Percentiles rank a stretch among this genome's conserved stretches.
Conservation (phyloP, 345 rosid genomes). For the Corchorus olitorius region DNA sequence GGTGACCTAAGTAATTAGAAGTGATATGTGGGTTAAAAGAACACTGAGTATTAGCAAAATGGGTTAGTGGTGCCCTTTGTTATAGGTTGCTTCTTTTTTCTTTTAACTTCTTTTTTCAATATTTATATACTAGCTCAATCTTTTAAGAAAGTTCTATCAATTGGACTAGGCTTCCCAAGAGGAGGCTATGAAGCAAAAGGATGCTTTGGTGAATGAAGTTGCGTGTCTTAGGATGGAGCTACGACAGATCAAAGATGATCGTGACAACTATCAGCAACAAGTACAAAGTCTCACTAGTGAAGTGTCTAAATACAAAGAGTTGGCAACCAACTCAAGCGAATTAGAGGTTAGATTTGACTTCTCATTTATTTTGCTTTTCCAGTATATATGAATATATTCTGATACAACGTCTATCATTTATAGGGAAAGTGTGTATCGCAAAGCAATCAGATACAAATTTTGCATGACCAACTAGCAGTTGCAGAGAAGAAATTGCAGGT, state of each 20-base stretch:
- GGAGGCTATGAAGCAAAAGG: conserved; percentile 71
- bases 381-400: background rate
- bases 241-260: conserved; percentile 68
- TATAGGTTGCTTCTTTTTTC: background rate
- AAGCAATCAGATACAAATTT: conserved; percentile 55
- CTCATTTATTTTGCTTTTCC: conserved; percentile 1
- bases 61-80: background rate
- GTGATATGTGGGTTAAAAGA: background rate
- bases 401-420: conserved; percentile 18
- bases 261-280: conserved; percentile 57
- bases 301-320: conserved; percentile 64
- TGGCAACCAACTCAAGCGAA: conserved; percentile 64
- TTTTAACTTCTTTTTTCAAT: background rate
- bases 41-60: background rate
- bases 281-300: conserved; percentile 54
- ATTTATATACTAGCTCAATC: background rate
- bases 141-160: conserved; percentile 19
- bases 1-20: background rate
- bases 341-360: conserved; percentile 62
- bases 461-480: conserved; percentile 63
- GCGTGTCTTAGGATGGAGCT: conserved; percentile 66
- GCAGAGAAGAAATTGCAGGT: conserved; percentile 80
- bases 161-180: conserved; percentile 69
- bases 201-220: conserved; percentile 62
- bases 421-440: conserved; percentile 78